Percentiles rank a stretch among this genome's conserved stretches.
Evolutionary conservation across 176 grass and related monocot genomes (phyloP).

Genomic region (Puccinellia tenuiflora): DNA sequence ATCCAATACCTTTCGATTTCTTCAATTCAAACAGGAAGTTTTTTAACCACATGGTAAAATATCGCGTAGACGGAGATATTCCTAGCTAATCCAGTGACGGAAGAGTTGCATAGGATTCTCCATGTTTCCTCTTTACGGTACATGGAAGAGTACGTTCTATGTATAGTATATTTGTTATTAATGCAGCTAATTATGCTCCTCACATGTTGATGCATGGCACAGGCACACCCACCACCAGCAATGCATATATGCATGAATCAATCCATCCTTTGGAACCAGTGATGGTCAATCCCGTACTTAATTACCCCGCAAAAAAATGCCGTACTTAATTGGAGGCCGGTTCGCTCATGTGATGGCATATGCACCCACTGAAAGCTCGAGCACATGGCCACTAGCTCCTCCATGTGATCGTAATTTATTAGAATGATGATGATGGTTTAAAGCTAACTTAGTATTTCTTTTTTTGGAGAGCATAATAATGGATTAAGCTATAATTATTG

Average conservation of each 20-base stretch:
- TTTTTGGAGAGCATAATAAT: background rate
- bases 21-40: background rate
- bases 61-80: too few species aligned
- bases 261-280: slow-evolving; percentile 20
- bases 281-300: slow-evolving; percentile 34
- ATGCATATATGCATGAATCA: background rate
- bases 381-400: slow-evolving; percentile 39
- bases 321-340: slow-evolving; percentile 2
- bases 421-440: background rate
- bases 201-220: slow-evolving; percentile 13
- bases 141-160: background rate
- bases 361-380: slow-evolving; percentile 10
- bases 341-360: slow-evolving; percentile 25
- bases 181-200: slow-evolving; percentile 10
- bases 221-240: slow-evolving; percentile 16
- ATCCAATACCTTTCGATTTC: background rate
- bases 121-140: background rate
- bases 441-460: background rate
- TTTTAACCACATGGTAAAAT: background rate
- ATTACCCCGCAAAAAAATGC: too few species aligned
- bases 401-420: slow-evolving; percentile 30
- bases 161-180: too few species aligned
- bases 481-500: background rate
- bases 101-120: slow-evolving; percentile 30
- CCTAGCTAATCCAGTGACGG: too few species aligned